phyloP scores from a whole-genome alignment of 2,329 filamentous ascomycete genomes.

The Penicillium sp. region DNA sequence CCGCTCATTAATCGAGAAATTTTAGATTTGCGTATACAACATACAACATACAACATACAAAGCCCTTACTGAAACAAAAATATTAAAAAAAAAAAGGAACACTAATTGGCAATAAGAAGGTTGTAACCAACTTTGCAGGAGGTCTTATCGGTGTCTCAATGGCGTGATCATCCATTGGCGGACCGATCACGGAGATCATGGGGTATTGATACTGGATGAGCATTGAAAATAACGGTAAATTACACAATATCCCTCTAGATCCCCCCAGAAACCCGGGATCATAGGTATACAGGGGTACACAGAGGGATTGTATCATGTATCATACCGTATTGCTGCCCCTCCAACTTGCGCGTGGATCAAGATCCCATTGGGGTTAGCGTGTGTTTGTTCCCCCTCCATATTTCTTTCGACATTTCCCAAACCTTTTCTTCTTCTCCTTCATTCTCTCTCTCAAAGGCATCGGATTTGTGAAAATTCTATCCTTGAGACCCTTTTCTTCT shows the following conservation, averaged over 20 bases:
- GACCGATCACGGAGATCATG: constrained; percentile 14
- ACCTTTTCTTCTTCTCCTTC: constrained; percentile 16
- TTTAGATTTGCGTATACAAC: background rate
- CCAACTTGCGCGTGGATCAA: background rate
- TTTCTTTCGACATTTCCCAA: constrained; percentile 5
- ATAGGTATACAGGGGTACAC: background rate
- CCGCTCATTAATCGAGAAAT: background rate
- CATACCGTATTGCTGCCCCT: constrained; percentile 5
- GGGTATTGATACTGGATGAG: background rate
- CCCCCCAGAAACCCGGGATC: background rate
- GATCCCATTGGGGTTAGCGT: constrained; percentile 20
- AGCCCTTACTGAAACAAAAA: background rate
- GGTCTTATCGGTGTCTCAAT: constrained; percentile 7
- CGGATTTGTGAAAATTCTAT: constrained; percentile 24
- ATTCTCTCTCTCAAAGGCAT: constrained; percentile 26
- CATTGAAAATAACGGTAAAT: constrained; percentile 6
- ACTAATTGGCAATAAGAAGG: background rate
- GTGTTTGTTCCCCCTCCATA: constrained; percentile 18
- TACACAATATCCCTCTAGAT: background rate
- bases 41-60: background rate
- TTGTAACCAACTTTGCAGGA: background rate
- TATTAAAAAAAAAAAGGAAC: background rate
- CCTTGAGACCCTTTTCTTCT: constrained; percentile 16
- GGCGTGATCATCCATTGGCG: constrained; percentile 7
- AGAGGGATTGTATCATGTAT: background rate